These are phyloP conservation scores for Phytophthora agathidicida DNA, from an alignment of 352 stramenopile genomes.

Conservation along the genomic window DNA sequence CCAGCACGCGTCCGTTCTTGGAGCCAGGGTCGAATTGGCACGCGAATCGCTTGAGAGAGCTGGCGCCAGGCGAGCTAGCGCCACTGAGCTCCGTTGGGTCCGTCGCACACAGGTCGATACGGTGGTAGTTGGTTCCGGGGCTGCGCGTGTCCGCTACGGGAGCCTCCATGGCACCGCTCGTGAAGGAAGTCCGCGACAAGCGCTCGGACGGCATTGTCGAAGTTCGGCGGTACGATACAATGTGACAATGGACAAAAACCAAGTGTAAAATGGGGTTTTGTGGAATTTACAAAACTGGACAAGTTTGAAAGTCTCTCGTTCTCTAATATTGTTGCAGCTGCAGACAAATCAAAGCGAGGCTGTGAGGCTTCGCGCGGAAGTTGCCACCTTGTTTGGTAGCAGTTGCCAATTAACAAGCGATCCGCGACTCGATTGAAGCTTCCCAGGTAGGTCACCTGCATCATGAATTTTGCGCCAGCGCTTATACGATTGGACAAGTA, in stretches of 20 bases:
- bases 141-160: background rate
- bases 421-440: no score
- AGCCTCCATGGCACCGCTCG: slow-evolving; percentile 3
- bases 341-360: no score
- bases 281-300: no score
- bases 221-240: slow-evolving; percentile 3
- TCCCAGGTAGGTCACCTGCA: no score
- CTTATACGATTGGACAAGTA: no score
- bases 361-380: no score
- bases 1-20: slow-evolving; percentile 42
- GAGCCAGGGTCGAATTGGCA: slow-evolving; percentile 51
- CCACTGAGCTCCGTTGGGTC: slow-evolving; percentile 31
- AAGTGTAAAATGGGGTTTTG: no score
- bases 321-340: no score
- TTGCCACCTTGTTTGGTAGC: no score
- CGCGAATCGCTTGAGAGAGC: slow-evolving; percentile 41
- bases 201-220: background rate
- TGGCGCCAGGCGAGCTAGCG: slow-evolving; percentile 28
- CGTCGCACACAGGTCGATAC: slow-evolving; percentile 40
- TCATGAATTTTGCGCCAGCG: no score
- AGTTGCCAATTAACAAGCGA: no score
- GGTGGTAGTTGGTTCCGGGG: slow-evolving; percentile 39
- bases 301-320: background rate
- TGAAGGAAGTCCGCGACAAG: slow-evolving; percentile 4
- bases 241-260: no score